Evolutionary conservation across 768 basidiomycete genomes (phyloP), one percentile per base, ranked within the genome.

Genomic region (Pholiota conissans): DNA sequence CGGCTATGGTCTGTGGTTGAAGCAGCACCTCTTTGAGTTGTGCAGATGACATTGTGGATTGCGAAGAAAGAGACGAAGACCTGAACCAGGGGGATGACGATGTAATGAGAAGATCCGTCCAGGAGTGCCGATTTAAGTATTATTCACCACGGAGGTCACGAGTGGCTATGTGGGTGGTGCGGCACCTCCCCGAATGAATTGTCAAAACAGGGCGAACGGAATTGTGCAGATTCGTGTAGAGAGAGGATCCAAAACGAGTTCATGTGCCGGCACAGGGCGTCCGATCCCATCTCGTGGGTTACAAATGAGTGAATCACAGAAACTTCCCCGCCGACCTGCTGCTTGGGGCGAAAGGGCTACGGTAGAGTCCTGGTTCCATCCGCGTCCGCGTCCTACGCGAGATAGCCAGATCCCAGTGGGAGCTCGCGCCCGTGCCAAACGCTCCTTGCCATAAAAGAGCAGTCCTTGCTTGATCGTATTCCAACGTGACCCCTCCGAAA

Each of bases 1-100:
- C 66, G 3, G 73, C 72, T 14, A 76, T 66, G 28, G 63, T 61
- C 50, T 72, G 69, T 0, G 73, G 69, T 35, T 73, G 65, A 0
- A 63, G 49, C 35, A 62, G 50, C 28, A 65, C 50, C 20, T 66
- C 57, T n/a, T 52, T 34, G 11, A 65, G 40, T 5, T 52, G 28
- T 13, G 32, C 34, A 45, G 39, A 11, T 34, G 42, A 14, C 46
- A 27, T 30, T 24, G 22, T 29, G 20, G 26, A 26, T 20, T 18
- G 16, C 14, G 16, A 10, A 18, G 26, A 49, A 22, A 16, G 7
- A 22, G 28, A 34, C 11, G 35, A n/a, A 9, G 45, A 16, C 20
- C 30, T 6, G 28, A 10, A 8, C 27, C 14, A 28, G 40, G 40
- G n/a, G 29, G n/a, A 39, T 37, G 4, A 22, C 39, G 52, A 28